Evolutionary conservation across 208 protist species (phyloP), one percentile per base, ranked within the genome.

Genomic region (Zelonia costaricensis): DNA sequence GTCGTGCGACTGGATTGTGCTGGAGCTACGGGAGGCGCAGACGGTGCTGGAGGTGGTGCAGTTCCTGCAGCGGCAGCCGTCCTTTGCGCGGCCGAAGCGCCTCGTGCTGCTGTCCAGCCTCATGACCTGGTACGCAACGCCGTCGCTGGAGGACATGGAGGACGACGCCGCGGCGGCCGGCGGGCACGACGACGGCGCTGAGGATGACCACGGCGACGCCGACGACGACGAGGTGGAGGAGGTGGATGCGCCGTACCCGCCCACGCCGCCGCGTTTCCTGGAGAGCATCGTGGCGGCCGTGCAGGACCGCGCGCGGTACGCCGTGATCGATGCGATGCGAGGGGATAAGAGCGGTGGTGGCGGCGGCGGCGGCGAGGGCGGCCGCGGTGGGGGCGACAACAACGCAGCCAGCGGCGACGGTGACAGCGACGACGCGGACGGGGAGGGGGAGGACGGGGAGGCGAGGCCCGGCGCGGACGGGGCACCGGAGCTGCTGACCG

Each of bases 51-150:
- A 88, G 33, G 64, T 93, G 47, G 78, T 97, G 43, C 64, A 86
- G 38, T 75, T 82, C 39, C 65, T 97, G 23, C 74, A 83, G 43
- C 36, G 27, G 38, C 62, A 84, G 43, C 76, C 71, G 16, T 65
- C 76, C n/a, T 88, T 91, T 58, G 73, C 60, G 27, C 75, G 79
- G 23, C 56, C 74, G 13, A 97, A 97, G 73, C 73, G 77, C 2
- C 76, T 97, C 38, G 76, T 97, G 27, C 72, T 97, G 13, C 39
- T 97, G 15, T 97, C 93, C 1, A 93, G 69, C 42, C 74, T 95
- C 36, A 82, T 97, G 74, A 95, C 85, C 23, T 97, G 93, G 91
- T 92, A 85, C 59, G 80, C 84, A 0, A 97, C 88, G 9, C 83
- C 88, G 28, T 76, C 88, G 22, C 70, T 93, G 56, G 62, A 67